phyloP scores from a whole-genome alignment of 1,139 yeast genomes.

The Candida neerlandica region DNA sequence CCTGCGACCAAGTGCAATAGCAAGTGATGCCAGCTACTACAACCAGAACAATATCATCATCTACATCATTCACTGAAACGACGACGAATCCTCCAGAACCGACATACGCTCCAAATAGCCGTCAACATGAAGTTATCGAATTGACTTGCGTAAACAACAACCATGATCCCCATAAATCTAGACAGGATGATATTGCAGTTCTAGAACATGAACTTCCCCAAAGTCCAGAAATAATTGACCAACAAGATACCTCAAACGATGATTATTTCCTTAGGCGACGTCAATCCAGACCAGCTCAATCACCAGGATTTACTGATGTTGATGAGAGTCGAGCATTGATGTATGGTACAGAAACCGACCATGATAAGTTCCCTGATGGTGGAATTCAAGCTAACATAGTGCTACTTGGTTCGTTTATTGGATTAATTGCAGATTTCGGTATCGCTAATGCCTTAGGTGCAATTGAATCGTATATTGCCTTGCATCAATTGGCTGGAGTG shows the following conservation, averaged over 20 bases:
- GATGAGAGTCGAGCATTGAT: conserved; percentile 18
- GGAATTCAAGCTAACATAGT: conserved; percentile 59
- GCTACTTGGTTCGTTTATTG: conserved; percentile 62
- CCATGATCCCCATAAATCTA: background rate
- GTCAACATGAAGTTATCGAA: conserved; percentile 1
- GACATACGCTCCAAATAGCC: background rate
- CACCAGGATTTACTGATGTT: background rate
- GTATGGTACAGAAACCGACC: conserved; percentile 28
- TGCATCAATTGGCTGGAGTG: conserved; percentile 48
- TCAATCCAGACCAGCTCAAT: background rate
- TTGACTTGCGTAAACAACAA: background rate
- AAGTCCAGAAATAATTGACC: background rate
- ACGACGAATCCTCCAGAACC: background rate
- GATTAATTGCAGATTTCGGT: conserved; percentile 64
- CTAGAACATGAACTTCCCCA: background rate
- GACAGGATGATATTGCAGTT: conserved; percentile 3
- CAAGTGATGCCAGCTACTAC: background rate
- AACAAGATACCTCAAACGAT: background rate
- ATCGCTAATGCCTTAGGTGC: conserved; percentile 61
- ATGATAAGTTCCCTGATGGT: conserved; percentile 60
- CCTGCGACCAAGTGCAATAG: background rate
- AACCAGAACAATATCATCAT: background rate
- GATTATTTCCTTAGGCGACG: conserved; percentile 7
- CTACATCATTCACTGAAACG: background rate
- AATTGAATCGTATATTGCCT: conserved; percentile 57